Conservation (phyloP, 2,329 filamentous ascomycete species). For the Curvularia sp. region DNA sequence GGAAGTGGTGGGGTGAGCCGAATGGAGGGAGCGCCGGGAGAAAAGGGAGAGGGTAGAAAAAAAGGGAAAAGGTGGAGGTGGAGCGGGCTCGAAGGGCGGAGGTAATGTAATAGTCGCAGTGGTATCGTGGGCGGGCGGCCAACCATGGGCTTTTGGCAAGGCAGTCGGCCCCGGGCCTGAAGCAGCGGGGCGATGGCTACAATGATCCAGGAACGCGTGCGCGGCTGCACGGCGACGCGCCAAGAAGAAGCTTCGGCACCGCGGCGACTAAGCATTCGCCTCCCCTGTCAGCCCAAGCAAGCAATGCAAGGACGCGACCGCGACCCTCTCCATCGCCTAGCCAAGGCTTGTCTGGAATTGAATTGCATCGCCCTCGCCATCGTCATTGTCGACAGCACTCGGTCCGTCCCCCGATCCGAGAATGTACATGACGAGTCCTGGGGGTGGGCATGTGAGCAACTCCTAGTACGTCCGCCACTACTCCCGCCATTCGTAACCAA, state of each 20-base stretch:
- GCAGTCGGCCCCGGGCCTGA: slow-evolving; percentile 13
- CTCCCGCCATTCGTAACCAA: neutral
- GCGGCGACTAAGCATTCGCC: slow-evolving; percentile 11
- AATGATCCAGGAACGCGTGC: slow-evolving; percentile 26
- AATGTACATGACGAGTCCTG: too few species aligned
- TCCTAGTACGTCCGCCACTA: neutral
- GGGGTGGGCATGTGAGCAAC: too few species aligned
- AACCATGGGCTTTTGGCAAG: slow-evolving; percentile 17
- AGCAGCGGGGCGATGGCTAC: slow-evolving; percentile 17
- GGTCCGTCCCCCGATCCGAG: neutral
- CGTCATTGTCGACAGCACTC: neutral
- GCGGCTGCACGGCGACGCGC: neutral
- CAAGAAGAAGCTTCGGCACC: slow-evolving; percentile 17
- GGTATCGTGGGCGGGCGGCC: slow-evolving; percentile 5
- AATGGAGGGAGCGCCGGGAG: neutral
- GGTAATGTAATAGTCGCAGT: neutral
- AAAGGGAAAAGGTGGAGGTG: slow-evolving; percentile 1
- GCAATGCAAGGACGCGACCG: neutral
- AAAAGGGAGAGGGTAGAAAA: neutral
- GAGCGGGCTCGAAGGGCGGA: neutral
- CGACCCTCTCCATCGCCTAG: neutral
- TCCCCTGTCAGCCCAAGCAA: slow-evolving; percentile 3
- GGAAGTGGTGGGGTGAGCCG: neutral
- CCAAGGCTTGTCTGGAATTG: neutral
- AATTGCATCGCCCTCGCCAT: too few species aligned